These are phyloP conservation scores for Mycena filopes DNA, from an alignment of 768 basidiomycete genomes.

Conservation along the genomic window DNA sequence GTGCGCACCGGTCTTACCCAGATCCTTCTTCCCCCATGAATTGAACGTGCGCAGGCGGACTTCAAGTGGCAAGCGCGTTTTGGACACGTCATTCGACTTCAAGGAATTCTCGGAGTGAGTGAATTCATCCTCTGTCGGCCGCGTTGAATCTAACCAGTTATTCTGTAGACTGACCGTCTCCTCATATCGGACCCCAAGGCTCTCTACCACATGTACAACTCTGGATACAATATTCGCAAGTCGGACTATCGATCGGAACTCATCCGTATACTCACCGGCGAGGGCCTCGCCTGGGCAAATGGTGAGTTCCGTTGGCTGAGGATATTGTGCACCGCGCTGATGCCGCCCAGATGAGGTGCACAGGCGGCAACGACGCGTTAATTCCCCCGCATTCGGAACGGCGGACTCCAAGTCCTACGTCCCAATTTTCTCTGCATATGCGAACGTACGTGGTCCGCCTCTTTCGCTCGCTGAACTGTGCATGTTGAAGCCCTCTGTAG, in stretches of 20 bases:
- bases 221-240: constrained; percentile 64
- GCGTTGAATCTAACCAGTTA: too few species aligned
- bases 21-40: background rate
- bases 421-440: constrained; percentile 56
- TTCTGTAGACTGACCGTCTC: constrained; percentile 59
- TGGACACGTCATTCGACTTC: constrained; percentile 61
- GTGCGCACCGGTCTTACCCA: too few species aligned
- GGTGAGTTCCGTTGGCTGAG: too few species aligned
- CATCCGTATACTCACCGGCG: constrained; percentile 60
- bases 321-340: too few species aligned
- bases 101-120: constrained; percentile 50
- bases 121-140: too few species aligned
- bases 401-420: constrained; percentile 62
- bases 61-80: constrained; percentile 62
- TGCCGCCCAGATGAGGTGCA: constrained; percentile 59
- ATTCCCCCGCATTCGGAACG: constrained; percentile 65
- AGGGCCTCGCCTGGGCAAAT: constrained; percentile 65
- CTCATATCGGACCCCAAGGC: constrained; percentile 67
- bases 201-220: constrained; percentile 51
- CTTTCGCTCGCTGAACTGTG: constrained; percentile 36
- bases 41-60: constrained; percentile 45
- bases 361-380: constrained; percentile 62
- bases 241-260: constrained; percentile 61
- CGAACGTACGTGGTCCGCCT: constrained; percentile 47
- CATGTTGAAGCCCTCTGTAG: constrained; percentile 24